phyloP scores from a whole-genome alignment of 1,284 basidiomycete species.

The Ustilago vetiveriae region DNA sequence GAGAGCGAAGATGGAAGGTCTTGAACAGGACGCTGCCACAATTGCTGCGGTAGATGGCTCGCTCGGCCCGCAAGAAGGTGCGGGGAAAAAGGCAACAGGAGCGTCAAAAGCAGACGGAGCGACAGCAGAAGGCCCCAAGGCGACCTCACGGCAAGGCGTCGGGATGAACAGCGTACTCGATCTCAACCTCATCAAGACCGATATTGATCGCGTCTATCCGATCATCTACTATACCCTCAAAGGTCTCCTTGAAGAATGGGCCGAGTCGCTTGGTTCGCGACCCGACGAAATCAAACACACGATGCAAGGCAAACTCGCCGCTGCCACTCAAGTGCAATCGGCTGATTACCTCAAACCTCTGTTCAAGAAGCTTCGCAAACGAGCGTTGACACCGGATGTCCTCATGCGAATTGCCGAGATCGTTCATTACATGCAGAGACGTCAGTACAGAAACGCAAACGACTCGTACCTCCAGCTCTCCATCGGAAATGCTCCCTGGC shows the following conservation, averaged over 20 bases:
- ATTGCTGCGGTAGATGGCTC: slow-evolving; percentile 2
- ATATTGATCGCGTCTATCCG: slow-evolving; percentile 96
- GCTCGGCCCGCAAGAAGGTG: too few species aligned
- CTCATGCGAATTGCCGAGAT: slow-evolving; percentile 91
- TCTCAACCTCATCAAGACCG: slow-evolving; percentile 82
- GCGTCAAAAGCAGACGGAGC: neutral
- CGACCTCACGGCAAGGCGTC: slow-evolving; percentile 46
- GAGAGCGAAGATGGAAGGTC: slow-evolving; percentile 24
- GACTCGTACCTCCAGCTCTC: slow-evolving; percentile 95
- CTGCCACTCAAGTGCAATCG: slow-evolving; percentile 93
- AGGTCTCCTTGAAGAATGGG: slow-evolving; percentile 90
- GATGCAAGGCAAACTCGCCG: slow-evolving; percentile 89
- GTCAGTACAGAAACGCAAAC: slow-evolving; percentile 93
- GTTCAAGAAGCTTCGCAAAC: slow-evolving; percentile 85
- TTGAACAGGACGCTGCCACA: slow-evolving; percentile 5
- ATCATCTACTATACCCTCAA: slow-evolving; percentile 97
- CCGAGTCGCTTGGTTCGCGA: slow-evolving; percentile 87
- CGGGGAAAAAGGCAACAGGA: too few species aligned
- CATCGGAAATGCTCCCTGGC: slow-evolving; percentile 99
- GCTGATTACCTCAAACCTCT: slow-evolving; percentile 96
- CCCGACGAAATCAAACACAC: slow-evolving; percentile 81
- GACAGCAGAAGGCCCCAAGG: neutral
- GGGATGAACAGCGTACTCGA: slow-evolving; percentile 64
- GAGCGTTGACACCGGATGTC: slow-evolving; percentile 86
- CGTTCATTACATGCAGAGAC: slow-evolving; percentile 92